These are phyloP conservation scores for Bryoglossum gracile DNA, from an alignment of 495 filamentous ascomycete species.

Conservation along the genomic window DNA sequence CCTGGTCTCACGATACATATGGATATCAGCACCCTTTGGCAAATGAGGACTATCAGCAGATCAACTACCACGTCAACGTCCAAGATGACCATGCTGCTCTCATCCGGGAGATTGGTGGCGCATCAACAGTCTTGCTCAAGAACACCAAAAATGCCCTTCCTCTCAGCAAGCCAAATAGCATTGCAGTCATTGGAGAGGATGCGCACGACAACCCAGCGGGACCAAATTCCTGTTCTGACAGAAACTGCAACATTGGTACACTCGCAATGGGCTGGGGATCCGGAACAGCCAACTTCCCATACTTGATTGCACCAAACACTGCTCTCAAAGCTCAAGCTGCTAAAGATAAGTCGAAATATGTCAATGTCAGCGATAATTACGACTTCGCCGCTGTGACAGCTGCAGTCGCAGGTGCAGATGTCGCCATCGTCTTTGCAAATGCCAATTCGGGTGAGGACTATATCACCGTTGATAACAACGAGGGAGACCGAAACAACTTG, in stretches of 20 bases:
- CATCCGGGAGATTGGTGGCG: conserved; percentile 67
- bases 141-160: conserved; percentile 69
- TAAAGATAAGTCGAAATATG: conserved; percentile 53
- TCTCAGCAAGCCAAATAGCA: conserved; percentile 63
- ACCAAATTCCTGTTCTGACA: conserved; percentile 79
- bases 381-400: conserved; percentile 49
- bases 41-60: conserved; percentile 50
- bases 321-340: conserved; percentile 72
- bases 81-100: conserved; percentile 62
- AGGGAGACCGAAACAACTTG: conserved; percentile 87
- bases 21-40: conserved; percentile 59
- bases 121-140: conserved; percentile 83
- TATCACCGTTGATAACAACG: conserved; percentile 75
- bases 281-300: conserved; percentile 84
- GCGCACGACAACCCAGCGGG: conserved; percentile 70
- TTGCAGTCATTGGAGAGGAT: conserved; percentile 81
- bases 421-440: conserved; percentile 83
- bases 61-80: conserved; percentile 86
- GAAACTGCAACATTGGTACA: conserved; percentile 79
- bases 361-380: conserved; percentile 72
- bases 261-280: conserved; percentile 94
- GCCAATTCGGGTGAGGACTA: conserved; percentile 83
- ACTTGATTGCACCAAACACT: conserved; percentile 78
- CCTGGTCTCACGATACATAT: conserved; percentile 74
- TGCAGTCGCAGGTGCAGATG: conserved; percentile 59